phyloP scores from a whole-genome alignment of 2,329 filamentous ascomycete genomes.

The Ophiocordyceps australis region DNA sequence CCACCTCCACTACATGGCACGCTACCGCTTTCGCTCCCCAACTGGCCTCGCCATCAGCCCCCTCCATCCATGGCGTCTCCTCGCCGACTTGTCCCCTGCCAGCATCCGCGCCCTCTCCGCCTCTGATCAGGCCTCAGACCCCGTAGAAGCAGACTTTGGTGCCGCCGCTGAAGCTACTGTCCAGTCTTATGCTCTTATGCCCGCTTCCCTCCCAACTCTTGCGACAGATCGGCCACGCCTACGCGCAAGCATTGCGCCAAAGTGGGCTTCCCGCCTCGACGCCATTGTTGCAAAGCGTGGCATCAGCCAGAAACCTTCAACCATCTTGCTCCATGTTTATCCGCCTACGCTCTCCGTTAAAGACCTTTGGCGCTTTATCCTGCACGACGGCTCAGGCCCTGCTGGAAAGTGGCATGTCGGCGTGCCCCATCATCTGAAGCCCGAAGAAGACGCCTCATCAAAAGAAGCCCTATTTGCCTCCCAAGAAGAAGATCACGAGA shows the following conservation, averaged over 20 bases:
- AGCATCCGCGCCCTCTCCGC: background rate
- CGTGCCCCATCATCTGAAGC: slow-evolving; percentile 4
- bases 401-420: slow-evolving; percentile 7
- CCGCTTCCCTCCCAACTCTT: slow-evolving; percentile 7
- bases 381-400: slow-evolving; percentile 21
- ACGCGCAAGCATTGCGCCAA: slow-evolving; percentile 4
- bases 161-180: no score
- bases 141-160: no score
- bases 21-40: slow-evolving; percentile 11
- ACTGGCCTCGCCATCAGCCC: slow-evolving; percentile 7
- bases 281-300: slow-evolving; percentile 7
- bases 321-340: slow-evolving; percentile 12
- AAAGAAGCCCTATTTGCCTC: background rate
- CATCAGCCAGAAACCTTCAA: slow-evolving; percentile 8
- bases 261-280: slow-evolving; percentile 10
- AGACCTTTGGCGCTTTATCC: slow-evolving; percentile 18
- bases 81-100: no score
- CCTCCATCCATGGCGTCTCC: no score
- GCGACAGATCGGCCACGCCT: slow-evolving; percentile 6
- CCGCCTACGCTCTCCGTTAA: slow-evolving; percentile 12
- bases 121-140: background rate
- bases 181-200: slow-evolving; percentile 11
- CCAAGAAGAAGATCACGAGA: no score
- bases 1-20: slow-evolving; percentile 13
- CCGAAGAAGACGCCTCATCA: background rate